These are phyloP conservation scores for Daldinia bambusicola DNA, from an alignment of 495 filamentous ascomycete species.

Conservation along the genomic window DNA sequence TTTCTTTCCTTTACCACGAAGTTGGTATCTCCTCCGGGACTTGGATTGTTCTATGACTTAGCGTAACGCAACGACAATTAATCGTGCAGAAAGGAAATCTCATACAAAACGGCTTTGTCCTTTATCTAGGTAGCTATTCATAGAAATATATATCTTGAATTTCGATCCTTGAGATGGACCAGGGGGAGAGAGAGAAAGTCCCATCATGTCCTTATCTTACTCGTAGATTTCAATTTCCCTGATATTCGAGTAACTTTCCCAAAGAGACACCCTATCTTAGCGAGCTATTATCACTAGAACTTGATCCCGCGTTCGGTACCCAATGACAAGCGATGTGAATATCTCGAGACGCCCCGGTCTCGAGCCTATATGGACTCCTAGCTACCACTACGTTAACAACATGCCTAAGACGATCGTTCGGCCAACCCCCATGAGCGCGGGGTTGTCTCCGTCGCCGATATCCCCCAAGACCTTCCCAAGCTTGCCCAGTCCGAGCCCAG, in stretches of 20 bases:
- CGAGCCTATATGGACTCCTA: slow-evolving; percentile 51
- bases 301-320: background rate
- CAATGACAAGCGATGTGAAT: slow-evolving; percentile 46
- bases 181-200: background rate
- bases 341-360: slow-evolving; percentile 49
- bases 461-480: slow-evolving; percentile 49
- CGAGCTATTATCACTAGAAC: background rate
- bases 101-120: slow-evolving; percentile 32
- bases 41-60: slow-evolving; percentile 6
- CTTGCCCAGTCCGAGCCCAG: slow-evolving; percentile 53
- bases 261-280: background rate
- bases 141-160: slow-evolving; percentile 30
- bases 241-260: background rate
- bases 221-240: background rate
- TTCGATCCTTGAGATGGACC: background rate
- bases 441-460: slow-evolving; percentile 47
- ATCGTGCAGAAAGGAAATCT: slow-evolving; percentile 16
- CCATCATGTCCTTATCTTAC: background rate
- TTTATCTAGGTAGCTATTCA: slow-evolving; percentile 29
- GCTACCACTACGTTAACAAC: slow-evolving; percentile 34
- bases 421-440: slow-evolving; percentile 38
- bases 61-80: background rate
- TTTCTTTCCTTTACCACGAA: background rate
- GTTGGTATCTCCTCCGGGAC: background rate
- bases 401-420: slow-evolving; percentile 33